Percentiles rank a stretch among this genome's conserved stretches.
These are phyloP conservation scores for Beauveria medogensis DNA, from an alignment of 2,329 filamentous ascomycete genomes.

Conservation along the genomic window DNA sequence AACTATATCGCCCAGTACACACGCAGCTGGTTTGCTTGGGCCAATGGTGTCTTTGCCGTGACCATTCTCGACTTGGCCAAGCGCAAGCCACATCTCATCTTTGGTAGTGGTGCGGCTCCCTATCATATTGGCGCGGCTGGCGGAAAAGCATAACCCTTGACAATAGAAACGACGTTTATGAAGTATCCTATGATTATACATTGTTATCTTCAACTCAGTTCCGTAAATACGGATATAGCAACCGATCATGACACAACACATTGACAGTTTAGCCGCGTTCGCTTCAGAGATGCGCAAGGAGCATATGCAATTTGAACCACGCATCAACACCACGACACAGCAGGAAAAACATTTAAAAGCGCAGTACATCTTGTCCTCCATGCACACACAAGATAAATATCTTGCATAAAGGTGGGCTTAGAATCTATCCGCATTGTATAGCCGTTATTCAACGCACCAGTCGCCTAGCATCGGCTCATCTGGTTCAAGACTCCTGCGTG, in stretches of 20 bases:
- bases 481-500: neutral
- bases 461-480: neutral
- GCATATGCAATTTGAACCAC: too few relatives aligned
- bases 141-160: neutral
- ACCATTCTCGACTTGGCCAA: constrained; percentile 85
- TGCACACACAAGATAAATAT: too few relatives aligned
- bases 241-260: too few relatives aligned
- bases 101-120: constrained; percentile 54
- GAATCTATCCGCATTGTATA: neutral
- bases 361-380: too few relatives aligned
- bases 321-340: too few relatives aligned
- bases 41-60: constrained; percentile 90
- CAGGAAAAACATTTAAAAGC: too few relatives aligned
- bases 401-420: too few relatives aligned
- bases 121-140: constrained; percentile 30
- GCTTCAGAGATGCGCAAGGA: too few relatives aligned
- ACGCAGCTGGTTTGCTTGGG: constrained; percentile 94
- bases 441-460: neutral
- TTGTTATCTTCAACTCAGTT: neutral
- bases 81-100: constrained; percentile 81
- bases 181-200: neutral
- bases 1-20: constrained; percentile 61
- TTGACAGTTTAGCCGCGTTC: too few relatives aligned
- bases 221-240: neutral
- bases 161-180: neutral